Base-by-base conservation (phyloP, 2,329 filamentous ascomycete species). In the Penicillium sp. region DNA sequence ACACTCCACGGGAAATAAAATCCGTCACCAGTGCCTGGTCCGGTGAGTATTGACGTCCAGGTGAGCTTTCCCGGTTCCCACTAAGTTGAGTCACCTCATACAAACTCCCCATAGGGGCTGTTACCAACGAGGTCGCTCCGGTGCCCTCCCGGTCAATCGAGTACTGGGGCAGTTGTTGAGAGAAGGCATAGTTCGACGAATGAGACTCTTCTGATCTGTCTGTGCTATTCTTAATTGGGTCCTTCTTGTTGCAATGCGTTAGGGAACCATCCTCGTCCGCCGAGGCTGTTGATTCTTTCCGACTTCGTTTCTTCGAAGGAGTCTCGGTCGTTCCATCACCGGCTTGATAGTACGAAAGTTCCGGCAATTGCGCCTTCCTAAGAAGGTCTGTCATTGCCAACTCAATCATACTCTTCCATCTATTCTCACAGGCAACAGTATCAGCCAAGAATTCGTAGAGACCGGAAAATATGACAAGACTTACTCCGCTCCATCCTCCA, bases 1-100 rank as follows among this genome's bases (percentile, higher is more conserved):
- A 55, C 6, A 71, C 54, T 6, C 72, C 72, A 30, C 67, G 64
- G 1, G 71, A 72, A 32, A 75, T 72, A 45, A 75, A 71, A 51
- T 76, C 73, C n/a, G 59, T 63, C 39, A 60, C 58, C 26, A 66
- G 48, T 26, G 55, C 57, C 23, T 57, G 58, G 22, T 64, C 61
- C 3, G 59, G 52, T 2, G 55, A 48, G 48, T 61, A 50, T 11
- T 59, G 50, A 27, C 57, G 51, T 23, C 48, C 55, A 2, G 57
- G 58, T 1, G 59, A 62, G 11, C 53, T 59, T 25, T 56, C 57
- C 11, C 59, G 56, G 12, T 62, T 60, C 41, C 65, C 60, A 35
- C 61, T 62, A 38, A 66, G 38, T 44, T 70, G 62, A 2, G 70
- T 72, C 31, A 72, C 69, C 52, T 72, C 67, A 35, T 72, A 73